Evolutionary conservation across 2,329 filamentous ascomycete genomes (phyloP).

Genomic region (Elsinoe ampelina): DNA sequence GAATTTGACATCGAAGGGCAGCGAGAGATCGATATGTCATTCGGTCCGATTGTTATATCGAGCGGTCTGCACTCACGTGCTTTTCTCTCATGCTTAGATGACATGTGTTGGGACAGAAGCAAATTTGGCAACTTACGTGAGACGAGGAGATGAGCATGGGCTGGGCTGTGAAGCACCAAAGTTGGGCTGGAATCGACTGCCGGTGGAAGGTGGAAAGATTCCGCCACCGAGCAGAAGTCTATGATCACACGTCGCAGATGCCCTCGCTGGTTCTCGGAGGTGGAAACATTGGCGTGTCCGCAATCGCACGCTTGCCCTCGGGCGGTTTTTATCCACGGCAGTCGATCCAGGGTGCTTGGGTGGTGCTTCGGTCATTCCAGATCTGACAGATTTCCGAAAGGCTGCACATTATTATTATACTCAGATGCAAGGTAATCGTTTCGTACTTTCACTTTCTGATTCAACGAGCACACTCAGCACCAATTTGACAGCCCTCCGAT

Average conservation of each 20-base stretch:
- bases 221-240: constrained; percentile 6
- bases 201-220: background rate
- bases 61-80: too few relatives aligned
- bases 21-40: background rate
- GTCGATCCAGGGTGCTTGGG: background rate
- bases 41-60: too few relatives aligned
- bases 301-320: background rate
- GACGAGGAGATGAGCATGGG: background rate
- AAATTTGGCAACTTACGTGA: background rate
- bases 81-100: too few relatives aligned
- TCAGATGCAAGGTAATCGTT: background rate
- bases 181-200: background rate
- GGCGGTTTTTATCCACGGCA: background rate
- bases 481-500: background rate
- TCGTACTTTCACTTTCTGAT: background rate
- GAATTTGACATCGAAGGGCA: background rate
- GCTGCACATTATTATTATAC: background rate
- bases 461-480: background rate
- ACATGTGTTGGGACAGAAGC: background rate
- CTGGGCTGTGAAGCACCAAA: background rate
- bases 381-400: background rate
- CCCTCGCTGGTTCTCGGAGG: background rate
- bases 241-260: background rate
- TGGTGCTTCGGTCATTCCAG: background rate
- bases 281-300: background rate